Evolutionary conservation across 2,329 filamentous ascomycete species (phyloP), one percentile per base, ranked within the genome.

Genomic region (Paraconiothyrium brasiliense): DNA sequence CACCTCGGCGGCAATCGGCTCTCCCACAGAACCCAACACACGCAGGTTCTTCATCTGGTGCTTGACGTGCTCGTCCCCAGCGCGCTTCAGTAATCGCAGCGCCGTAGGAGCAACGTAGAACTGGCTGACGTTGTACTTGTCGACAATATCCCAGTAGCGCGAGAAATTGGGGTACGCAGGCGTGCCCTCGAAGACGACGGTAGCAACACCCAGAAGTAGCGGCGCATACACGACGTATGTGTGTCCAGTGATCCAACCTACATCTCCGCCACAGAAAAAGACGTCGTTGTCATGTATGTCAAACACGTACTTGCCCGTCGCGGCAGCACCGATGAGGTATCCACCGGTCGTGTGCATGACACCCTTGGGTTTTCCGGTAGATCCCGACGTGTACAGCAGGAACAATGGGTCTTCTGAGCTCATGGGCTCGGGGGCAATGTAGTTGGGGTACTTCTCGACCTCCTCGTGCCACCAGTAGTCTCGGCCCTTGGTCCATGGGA

Each of bases 381-480:
- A 98, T 44, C 95, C 95, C 39, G 94, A 98, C 1, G 95, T 99
- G 84, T 99, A 99, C 59, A 99, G 91, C 61, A 99, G 84, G 88
- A 98, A 99, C 9, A 99, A 87, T 60, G 95, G 95, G 76, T 99
- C 95, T 81, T 99, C 95, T 0, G 95, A 92, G 84, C 87, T 92
- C 87, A 99, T 91, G 67, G 89, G 82, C 84, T 96, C 94, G 11
- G 94, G 94, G 34, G 94, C 85, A 76, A 96, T 90, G 85, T 98
- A 98, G 72, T 89, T 86, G 66, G 95, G 95, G 88, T 93, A 98
- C 84, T 97, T 98, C 79, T 96, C 92, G 58, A 94, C 90, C 86
- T 98, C 94, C 84, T 98, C 95, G 81, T 98, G 93, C 95, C 95
- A 99, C 95, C 95, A 99, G 76, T 88, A 86, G 81, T 99, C 95